Base-by-base conservation (phyloP, 805 yeast genomes). In the Candida maesae region DNA sequence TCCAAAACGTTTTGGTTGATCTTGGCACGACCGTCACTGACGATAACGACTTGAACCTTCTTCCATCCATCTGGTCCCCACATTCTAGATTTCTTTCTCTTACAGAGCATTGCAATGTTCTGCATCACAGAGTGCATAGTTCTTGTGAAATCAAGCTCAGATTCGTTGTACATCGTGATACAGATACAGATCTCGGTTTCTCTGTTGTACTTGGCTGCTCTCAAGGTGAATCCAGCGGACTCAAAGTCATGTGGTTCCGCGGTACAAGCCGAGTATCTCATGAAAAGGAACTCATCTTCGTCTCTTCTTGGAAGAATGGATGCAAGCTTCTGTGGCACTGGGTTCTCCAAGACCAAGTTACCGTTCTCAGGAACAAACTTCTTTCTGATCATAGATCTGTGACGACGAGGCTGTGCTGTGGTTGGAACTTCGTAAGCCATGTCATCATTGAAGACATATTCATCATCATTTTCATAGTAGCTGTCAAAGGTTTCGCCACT, bases 61-160 rank as follows among this genome's bases (percentile, higher is more conserved):
- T 93, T 89, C 99, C 99, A 93, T 19, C 95, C 84, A 45, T 90
- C 95, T 51, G 81, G 80, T 5, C 99, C 98, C 99, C 99, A 93
- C 14, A 85, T 83, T 37, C 84, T 71, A 29, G 95, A 84, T 60
- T 80, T 84, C 40, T 75, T 73, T 61, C 99, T 78, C 13, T 83
- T 77, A 59, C 95, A 79, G 38, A 93, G 69, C 56, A 89, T 93
- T 2, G 96, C 86, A 44, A 93, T 78, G 63, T 95, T 93, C 55
- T 80, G 84, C 86, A 91, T 87, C 13, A 93, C 91, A 0, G 95
- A 86, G 61, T 95, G 95, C 75, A 93, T 71, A 0, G 99, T 95
- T 65, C 98, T 78, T 1, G 97, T 87, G 60, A 93, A 79, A 3
- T 95, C 76, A 39, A 73, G 71, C 61, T 90, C 96, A 62, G 87